Conservation (phyloP, 345 rosid genomes). For the Melaleuca quinquenervia region DNA sequence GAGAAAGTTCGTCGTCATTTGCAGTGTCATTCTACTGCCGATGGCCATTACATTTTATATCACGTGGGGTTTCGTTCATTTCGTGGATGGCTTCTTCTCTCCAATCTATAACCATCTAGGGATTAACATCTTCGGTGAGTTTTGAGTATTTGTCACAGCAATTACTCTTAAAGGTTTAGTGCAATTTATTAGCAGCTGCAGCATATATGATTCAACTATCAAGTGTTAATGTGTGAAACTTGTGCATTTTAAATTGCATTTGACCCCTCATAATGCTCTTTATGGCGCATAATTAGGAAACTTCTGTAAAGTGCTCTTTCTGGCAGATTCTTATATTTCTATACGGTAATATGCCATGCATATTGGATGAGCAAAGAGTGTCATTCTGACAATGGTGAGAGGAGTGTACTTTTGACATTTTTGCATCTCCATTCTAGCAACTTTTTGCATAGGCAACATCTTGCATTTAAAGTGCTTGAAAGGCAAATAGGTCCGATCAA, state of each 20-base stretch:
- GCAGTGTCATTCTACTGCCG: constrained; percentile 47
- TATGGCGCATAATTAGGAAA: background rate
- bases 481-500: background rate
- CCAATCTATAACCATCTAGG: constrained; percentile 47
- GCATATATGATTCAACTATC: background rate
- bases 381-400: background rate
- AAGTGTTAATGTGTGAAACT: background rate
- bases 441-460: background rate
- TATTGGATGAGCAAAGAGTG: background rate
- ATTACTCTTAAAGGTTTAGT: background rate
- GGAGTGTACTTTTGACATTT: background rate
- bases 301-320: background rate
- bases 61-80: constrained; percentile 47
- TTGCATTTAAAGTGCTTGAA: background rate
- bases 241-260: background rate
- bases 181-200: background rate
- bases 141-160: background rate
- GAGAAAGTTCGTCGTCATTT: background rate
- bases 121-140: constrained; percentile 41
- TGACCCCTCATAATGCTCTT: background rate
- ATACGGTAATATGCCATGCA: background rate
- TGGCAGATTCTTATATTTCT: background rate
- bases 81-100: constrained; percentile 52
- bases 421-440: background rate
- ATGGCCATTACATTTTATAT: constrained; percentile 46